Percentiles rank a stretch among this genome's conserved stretches.
phyloP scores from a whole-genome alignment of 1,284 basidiomycete genomes.

The Microbotryomycetes sp. region DNA sequence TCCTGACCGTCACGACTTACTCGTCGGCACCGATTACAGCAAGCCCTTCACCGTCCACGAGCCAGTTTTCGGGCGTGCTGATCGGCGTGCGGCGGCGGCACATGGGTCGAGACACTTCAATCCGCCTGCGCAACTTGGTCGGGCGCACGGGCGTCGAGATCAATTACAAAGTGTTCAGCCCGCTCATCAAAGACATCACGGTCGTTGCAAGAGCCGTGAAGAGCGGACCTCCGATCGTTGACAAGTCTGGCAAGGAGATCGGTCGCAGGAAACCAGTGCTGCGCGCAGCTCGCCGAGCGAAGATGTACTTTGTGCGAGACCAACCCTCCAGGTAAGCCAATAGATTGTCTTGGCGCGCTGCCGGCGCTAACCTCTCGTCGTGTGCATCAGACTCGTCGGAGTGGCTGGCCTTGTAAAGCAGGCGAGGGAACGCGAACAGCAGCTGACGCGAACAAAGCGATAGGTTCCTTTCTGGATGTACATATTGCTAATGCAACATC shows the following conservation, averaged over 20 bases:
- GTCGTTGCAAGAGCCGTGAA: constrained; percentile 41
- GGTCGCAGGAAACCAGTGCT: constrained; percentile 24
- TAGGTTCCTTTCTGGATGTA: too few species aligned
- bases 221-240: constrained; percentile 14
- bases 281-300: constrained; percentile 18
- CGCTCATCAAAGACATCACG: constrained; percentile 76
- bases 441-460: neutral
- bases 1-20: constrained; percentile 59
- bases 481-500: too few species aligned
- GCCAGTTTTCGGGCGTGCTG: constrained; percentile 75
- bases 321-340: constrained; percentile 25
- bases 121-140: constrained; percentile 76
- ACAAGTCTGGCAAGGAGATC: constrained; percentile 16
- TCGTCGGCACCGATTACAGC: constrained; percentile 31
- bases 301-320: constrained; percentile 33
- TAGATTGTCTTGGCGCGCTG: neutral
- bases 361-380: neutral
- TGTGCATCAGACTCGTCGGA: neutral
- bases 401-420: neutral
- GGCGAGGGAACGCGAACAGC: neutral
- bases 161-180: constrained; percentile 75
- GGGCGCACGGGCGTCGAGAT: constrained; percentile 83
- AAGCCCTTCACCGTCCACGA: constrained; percentile 55
- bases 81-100: constrained; percentile 60
- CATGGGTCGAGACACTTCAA: constrained; percentile 71